Evolutionary conservation across 257 asterid genomes (phyloP), one percentile per base, ranked within the genome.

Genomic region (Solanum ahanhuiri): DNA sequence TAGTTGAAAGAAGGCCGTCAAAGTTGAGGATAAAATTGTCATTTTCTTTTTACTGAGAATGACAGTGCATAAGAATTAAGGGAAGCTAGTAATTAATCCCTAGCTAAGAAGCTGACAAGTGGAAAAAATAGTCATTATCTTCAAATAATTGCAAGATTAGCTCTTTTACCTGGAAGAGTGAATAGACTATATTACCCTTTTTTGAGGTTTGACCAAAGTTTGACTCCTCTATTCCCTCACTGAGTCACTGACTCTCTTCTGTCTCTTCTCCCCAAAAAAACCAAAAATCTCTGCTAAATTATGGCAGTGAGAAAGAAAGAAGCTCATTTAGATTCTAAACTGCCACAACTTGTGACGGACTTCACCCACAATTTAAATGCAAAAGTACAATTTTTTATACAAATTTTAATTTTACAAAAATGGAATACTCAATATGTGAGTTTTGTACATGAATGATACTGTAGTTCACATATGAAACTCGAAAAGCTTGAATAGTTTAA

Each of bases 191-290:
- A 81, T 4, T 48, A 81, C 69, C 69, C 84, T 48, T 77, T 77
- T 71, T 45, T 28, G 66, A 28, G 39, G 18, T 86, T 92, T 90
- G 89, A 91, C 90, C 90, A 51, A 41, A 57, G 75, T 91, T 92
- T 94, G 97, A 92, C 96, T 92, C 95, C 93, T 94, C 96, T 92
- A 92, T 94, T 92, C 89, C 89, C 92, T 88, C 92, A 89, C 92
- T 83, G 85, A 25, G 69, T 86, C 90, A 90, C 88, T 88, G 83
- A 39, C 20, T 37, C 86, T 87, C 86, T 5, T 86, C 88, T 90
- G 86, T 82, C 90, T 48, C 67, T 81, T 48, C 66, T 81, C 84
- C 88, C 83, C 83, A 71, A 75, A 71, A 71, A n/a, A 70, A 45
- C 83, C 84, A 87, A 58, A 83, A 86, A 88, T 87, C 89, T 86